phyloP scores from a whole-genome alignment of 805 yeast species.

The Starmerella potacharoeniae region DNA sequence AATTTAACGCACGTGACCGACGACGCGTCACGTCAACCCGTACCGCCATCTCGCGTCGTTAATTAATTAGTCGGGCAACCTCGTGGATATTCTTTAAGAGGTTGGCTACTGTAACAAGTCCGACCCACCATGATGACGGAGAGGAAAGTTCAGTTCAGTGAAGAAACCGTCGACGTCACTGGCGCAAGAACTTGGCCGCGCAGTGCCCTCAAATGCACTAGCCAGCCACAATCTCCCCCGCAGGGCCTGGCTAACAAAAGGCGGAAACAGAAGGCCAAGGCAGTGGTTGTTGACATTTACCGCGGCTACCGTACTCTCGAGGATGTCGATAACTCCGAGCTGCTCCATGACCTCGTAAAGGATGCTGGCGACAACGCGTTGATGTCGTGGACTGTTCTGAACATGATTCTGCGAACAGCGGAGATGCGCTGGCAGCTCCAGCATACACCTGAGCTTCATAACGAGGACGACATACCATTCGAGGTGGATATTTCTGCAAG shows the following conservation, averaged over 20 bases:
- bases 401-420: neutral
- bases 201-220: neutral
- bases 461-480: neutral
- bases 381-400: conserved; percentile 1
- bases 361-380: neutral
- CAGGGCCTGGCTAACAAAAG: neutral
- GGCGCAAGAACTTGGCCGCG: neutral
- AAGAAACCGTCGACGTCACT: neutral
- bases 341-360: neutral
- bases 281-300: neutral
- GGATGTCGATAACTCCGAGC: neutral
- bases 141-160: neutral
- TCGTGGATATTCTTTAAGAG: neutral
- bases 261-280: neutral
- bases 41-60: neutral
- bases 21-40: neutral
- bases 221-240: neutral
- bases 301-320: neutral
- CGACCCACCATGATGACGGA: neutral
- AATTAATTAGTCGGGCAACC: neutral
- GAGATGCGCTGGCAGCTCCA: neutral
- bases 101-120: neutral
- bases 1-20: neutral
- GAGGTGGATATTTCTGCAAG: neutral
- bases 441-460: neutral